Conservation (phyloP, 495 filamentous ascomycete genomes). For the Cudoniella acicularis region DNA sequence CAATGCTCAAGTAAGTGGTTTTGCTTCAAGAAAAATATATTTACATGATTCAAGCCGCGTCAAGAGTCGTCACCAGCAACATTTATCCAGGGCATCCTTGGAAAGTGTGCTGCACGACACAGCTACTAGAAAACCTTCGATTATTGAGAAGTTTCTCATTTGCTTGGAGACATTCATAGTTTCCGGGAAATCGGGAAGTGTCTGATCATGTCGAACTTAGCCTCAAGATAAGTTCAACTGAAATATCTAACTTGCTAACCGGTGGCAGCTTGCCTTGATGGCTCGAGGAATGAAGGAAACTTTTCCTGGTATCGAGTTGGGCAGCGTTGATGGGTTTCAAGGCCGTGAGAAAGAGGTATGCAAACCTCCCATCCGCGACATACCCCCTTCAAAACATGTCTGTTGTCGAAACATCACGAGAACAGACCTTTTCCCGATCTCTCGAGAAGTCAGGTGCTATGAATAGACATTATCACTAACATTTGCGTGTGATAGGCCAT, state of each 20-base stretch:
- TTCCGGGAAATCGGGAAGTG: too few relatives aligned
- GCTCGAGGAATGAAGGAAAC: conserved; percentile 69
- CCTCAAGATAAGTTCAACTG: background rate
- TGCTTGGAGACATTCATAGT: too few relatives aligned
- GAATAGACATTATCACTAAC: background rate
- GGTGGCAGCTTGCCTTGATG: conserved; percentile 62
- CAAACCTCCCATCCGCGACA: background rate
- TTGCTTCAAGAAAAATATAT: too few relatives aligned
- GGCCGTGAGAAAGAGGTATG: conserved; percentile 83
- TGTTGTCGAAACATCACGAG: background rate
- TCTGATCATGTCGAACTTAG: background rate
- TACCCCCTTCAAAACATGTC: background rate
- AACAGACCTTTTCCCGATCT: background rate
- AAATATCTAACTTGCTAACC: conserved; percentile 4
- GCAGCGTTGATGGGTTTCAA: conserved; percentile 96
- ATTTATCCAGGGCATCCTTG: background rate
- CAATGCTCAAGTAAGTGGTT: conserved; percentile 78
- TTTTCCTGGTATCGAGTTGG: conserved; percentile 82
- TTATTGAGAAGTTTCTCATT: background rate
- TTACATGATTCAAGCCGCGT: background rate
- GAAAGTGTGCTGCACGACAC: background rate
- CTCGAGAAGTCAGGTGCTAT: background rate
- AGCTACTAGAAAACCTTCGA: background rate
- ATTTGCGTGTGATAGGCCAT: conserved; percentile 48
- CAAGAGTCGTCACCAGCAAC: background rate